A percentile compares a stretch with the other conserved stretches of the same genome.
Evolutionary conservation across 2,329 filamentous ascomycete species (phyloP).

Genomic region (Mycogone perniciosa): DNA sequence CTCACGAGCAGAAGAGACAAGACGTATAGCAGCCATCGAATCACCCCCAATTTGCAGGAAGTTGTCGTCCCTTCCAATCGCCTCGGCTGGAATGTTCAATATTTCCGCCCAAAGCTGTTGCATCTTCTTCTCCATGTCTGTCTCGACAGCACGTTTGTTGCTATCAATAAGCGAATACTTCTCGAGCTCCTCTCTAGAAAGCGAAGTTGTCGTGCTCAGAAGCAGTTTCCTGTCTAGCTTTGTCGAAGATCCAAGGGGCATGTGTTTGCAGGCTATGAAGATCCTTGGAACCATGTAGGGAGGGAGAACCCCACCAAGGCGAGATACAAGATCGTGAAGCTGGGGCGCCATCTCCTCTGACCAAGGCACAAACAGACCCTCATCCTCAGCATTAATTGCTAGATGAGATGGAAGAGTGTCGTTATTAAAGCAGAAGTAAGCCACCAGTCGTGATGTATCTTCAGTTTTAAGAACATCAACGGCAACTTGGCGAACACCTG

Average conservation of each 20-base stretch:
- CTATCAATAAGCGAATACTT: background rate
- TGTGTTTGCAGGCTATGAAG: background rate
- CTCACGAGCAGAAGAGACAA: background rate
- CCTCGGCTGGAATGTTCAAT: background rate
- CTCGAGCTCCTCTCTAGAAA: background rate
- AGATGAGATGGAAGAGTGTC: background rate
- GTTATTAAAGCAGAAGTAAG: background rate
- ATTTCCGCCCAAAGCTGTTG: slow-evolving; percentile 2
- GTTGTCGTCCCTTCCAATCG: slow-evolving; percentile 15
- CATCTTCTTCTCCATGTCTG: background rate
- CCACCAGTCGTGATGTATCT: background rate
- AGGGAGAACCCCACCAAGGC: background rate
- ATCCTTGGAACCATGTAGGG: slow-evolving; percentile 1
- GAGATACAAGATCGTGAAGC: background rate
- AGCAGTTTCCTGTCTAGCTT: slow-evolving; percentile 6
- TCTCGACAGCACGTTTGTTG: background rate
- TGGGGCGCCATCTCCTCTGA: background rate
- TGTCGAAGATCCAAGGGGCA: background rate
- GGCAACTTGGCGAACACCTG: background rate
- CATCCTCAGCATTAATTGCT: too few species aligned
- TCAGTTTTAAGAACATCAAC: background rate
- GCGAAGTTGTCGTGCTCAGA: background rate
- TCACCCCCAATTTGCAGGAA: slow-evolving; percentile 17
- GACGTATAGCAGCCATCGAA: slow-evolving; percentile 10
- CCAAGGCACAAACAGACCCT: background rate